Base-by-base conservation (phyloP, 2,329 filamentous ascomycete species). In the Arthrobotrys conoides region DNA sequence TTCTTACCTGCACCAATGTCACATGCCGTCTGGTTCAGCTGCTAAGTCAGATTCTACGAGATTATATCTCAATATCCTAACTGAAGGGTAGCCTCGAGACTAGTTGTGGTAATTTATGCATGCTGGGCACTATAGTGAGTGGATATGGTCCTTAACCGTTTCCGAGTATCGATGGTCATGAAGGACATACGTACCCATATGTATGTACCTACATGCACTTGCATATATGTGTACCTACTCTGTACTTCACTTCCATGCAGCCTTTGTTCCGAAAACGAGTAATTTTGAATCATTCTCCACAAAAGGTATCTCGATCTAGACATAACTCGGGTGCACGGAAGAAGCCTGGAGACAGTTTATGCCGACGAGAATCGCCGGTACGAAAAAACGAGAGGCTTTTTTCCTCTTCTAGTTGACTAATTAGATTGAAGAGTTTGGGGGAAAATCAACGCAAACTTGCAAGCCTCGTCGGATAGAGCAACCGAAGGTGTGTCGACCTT, bases 371-470 rank as follows among this genome's bases (percentile, higher is more conserved):
- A 65, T 36, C 18, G 24, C 27, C 33, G 61, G 16, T 55, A 71
- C 61, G 48, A 55, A 71, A n/a, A 46, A 33, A 49, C 38, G 20
- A 65, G 67, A 71, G 70, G 36, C 51, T 61, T 73, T 73, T 73
- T 66, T 55, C 9, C 18, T 67, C 55, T 72, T 30, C n/a, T 18
- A 27, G 12, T 66, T 67, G 38, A 24, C 51, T 48, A 65, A 57
- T 67, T 61, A 61, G 66, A 67, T 73, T 67, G 67, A 71, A 73
- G 24, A 41, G 4, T 18, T 53, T 59, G 61, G 20, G 48, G 24
- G 49, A 57, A 67, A 78, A 72, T 38, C 68, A 78, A 72, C 75
- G 75, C 75, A 77, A 61, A 46, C n/a, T 36, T 67, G 49, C 61
- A 61, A 71, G 51, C 65, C 73, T 51, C 61, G 65, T 72, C 75